Base-by-base conservation (phyloP, 805 yeast genomes). In the Allodekkera sacchari region DNA sequence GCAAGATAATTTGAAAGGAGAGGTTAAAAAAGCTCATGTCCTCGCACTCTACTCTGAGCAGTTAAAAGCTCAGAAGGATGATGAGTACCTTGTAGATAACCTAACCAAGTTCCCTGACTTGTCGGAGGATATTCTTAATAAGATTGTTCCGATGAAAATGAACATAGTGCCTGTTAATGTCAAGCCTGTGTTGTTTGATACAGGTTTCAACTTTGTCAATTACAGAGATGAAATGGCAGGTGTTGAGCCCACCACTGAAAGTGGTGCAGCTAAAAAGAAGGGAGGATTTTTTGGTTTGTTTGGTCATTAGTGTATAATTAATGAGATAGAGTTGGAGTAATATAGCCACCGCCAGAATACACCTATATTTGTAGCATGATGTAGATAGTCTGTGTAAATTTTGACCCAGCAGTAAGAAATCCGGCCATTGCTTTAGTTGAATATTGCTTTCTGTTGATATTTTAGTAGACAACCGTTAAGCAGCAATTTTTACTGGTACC, bases 151-250 rank as follows among this genome's bases (percentile, higher is more conserved):
- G 31, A 37, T 60, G 13, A 46, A 51, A 4, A 47, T 53, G 9
- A 30, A 38, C n/a, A 30, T 85, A 25, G 61, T 59, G 40, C 82
- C 94, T 1, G 73, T 83, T 2, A 68, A 76, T 32, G 72, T 79
- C 35, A 89, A 92, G 57, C 96, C 98, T 0, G 94, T 87, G 7
- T 69, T 88, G 47, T 92, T 85, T 47, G 98, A 89, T 52, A 64
- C 84, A 42, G 97, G 94, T 0, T 88, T 66, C 63, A 88, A 87
- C 52, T 87, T 83, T 49, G 69, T 88, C 32, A 64, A 66, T 22
- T 77, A 76, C 47, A 62, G 59, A n/a, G 45, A 41, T n/a, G 45
- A 25, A n/a, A 30, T 29, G 14, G 11, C 30, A 8, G 46, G 46
- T 19, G 35, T 34, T 21, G 21, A 45, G 4, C 25, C 45, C 23